Evolutionary conservation across 2,329 filamentous ascomycete species (phyloP), one percentile per base, ranked within the genome.

Genomic region (Kalmusia sp.): DNA sequence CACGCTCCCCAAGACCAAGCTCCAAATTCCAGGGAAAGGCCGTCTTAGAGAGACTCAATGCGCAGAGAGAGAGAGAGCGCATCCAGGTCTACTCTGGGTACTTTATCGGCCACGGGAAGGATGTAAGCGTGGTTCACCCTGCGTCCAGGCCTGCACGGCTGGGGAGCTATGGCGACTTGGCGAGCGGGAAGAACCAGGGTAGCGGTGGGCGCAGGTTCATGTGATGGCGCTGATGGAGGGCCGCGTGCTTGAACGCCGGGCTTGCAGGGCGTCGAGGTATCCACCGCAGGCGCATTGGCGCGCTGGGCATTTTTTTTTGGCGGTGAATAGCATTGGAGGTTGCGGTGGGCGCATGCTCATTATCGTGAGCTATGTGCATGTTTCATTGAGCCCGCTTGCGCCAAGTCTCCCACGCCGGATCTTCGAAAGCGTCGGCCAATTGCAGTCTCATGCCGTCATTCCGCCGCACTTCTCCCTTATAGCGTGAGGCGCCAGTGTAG

Each of bases 281-380:
- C n/a, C n/a, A n/a, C n/a, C n/a, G n/a, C n/a, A n/a, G n/a, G 14
- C 39, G 6, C n/a, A n/a, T 43, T 30, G 40, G 27, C 40, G 40
- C 17, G 15, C 40, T 33, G 40, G 27, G 27, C 28, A n/a, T n/a
- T n/a, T n/a, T n/a, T n/a, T n/a, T n/a, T n/a, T 14, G 12, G 12
- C 4, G 5, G 31, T 35, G 31, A 35, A 35, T 35, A 35, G 31
- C 14, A 6, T 14, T n/a, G n/a, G n/a, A n/a, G 22, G 44, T 47
- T 31, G 44, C 44, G 38, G 44, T 37, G 33, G 22, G 15, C 44
- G 44, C 44, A 47, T 47, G 33, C 31, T 30, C 44, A 34, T 27
- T 35, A 30, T 17, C 28, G 40, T 19, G 30, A 22, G 19, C 14
- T 11, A n/a, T n/a, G n/a, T 19, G n/a, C 19, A 17, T n/a, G n/a